Evolutionary conservation across 495 filamentous ascomycete genomes (phyloP), one percentile per base, ranked within the genome.

Genomic region (Parmelia sp.): DNA sequence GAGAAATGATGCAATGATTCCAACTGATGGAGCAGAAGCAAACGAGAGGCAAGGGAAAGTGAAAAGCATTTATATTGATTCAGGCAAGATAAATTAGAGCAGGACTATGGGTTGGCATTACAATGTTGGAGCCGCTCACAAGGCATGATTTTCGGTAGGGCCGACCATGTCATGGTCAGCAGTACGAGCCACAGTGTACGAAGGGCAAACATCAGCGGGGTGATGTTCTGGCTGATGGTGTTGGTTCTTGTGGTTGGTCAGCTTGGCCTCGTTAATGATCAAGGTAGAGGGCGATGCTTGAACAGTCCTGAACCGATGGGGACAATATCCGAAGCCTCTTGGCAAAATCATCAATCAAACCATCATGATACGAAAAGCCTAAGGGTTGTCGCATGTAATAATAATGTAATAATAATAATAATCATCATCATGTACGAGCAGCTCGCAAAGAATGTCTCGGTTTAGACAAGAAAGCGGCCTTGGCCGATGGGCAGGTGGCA

Each of bases 171-270:
- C 19, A 51, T 51, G 14, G 5, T 55, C 51, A 33, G 51, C 27
- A 55, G 51, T 55, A 55, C 51, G 51, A 55, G 51, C 51, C 51
- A 55, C 29, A 55, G 12, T 33, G 21, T 0, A 55, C 51, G 51
- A 53, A 27, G 49, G 15, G 14, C 49, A 53, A 19, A 29, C 19
- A 25, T 53, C 49, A 53, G 49, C 15, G 14, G 1, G 7, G 49
- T 53, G 14, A 6, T 14, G 27, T 55, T 29, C 33, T 33, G 15
- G 6, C 17, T 19, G 6, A 5, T n/a, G n/a, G n/a, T n/a, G 49
- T 19, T 17, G 27, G 27, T 55, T 4, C 5, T 33, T 0, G 3
- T 21, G 7, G 51, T 55, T 31, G 15, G 25, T 31, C 7, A 6
- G 14, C 27, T 31, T 31, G 29, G 49, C 49, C 49, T 31, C 49